phyloP scores from a whole-genome alignment of 768 basidiomycete species.

The Phlebiopsis flavidoalba region DNA sequence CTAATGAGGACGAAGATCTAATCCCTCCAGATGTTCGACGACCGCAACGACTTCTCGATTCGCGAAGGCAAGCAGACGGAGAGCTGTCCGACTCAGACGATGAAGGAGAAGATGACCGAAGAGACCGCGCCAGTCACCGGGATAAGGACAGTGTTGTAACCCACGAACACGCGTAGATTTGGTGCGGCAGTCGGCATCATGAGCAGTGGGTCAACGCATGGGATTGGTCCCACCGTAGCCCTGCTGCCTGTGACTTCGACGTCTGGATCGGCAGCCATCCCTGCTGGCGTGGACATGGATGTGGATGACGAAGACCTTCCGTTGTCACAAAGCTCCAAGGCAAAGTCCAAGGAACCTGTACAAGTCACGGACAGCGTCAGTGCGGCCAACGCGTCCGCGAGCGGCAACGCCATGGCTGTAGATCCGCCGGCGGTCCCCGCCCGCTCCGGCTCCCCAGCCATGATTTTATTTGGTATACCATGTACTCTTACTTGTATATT shows the following conservation, averaged over 20 bases:
- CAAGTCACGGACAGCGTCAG: background rate
- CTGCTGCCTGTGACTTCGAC: conserved; percentile 23
- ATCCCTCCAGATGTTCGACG: conserved; percentile 73
- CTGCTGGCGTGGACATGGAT: conserved; percentile 30
- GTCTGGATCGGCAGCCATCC: conserved; percentile 13
- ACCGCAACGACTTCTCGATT: conserved; percentile 73
- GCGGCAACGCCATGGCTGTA: conserved; percentile 6
- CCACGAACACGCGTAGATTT: conserved; percentile 38
- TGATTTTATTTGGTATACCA: background rate
- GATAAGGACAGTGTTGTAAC: conserved; percentile 42
- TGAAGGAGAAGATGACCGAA: conserved; percentile 85
- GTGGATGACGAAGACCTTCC: conserved; percentile 19
- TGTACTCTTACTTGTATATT: background rate
- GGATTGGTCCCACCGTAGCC: conserved; percentile 72
- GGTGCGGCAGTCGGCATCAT: conserved; percentile 70
- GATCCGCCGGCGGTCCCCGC: conserved; percentile 3
- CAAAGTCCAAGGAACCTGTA: background rate
- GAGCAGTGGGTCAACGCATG: conserved; percentile 60
- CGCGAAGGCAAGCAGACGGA: conserved; percentile 75
- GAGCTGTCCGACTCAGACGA: conserved; percentile 98
- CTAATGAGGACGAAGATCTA: conserved; percentile 78
- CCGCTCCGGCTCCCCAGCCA: background rate
- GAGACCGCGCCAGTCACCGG: conserved; percentile 58
- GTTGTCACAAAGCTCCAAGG: conserved; percentile 9
- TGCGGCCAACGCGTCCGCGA: background rate